Evolutionary conservation across 257 asterid species (phyloP), one percentile per base, ranked within the genome.

Genomic region (Lantana camara): DNA sequence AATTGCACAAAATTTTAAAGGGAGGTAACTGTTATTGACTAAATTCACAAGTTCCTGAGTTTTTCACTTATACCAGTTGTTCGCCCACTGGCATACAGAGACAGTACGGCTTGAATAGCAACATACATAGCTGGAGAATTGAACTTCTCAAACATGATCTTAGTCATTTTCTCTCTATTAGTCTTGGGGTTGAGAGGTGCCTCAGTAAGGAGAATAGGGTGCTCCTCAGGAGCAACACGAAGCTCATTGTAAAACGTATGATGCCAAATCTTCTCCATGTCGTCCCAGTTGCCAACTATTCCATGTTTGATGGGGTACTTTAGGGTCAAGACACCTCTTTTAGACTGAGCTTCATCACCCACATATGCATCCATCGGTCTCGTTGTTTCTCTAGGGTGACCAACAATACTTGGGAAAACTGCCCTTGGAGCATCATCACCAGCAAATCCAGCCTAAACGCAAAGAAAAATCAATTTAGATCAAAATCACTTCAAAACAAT

Each of bases 131-230:
- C 81, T 0, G 77, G 81, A 4, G 48, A 73, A 21, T 76, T 75
- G 60, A 74, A 74, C 7, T 75, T 74, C 53, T 74, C 79, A 22
- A 74, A 74, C 79, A 74, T 74, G 61, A 74, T 74, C 38, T 75
- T 76, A 0, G 87, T 78, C 88, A 82, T 82, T 64, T 82, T 82
- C 75, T 82, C 88, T 21, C 88, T 79, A 76, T 82, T 82, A 23
- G 88, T 85, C 83, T 82, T 82, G 42, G 88, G 88, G 48, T 82
- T 82, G 58, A 82, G 88, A 76, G 88, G 88, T 16, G 88, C 88
- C 75, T 82, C 85, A 5, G 87, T 75, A 77, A 77, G 63, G n/a
- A n/a, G n/a, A n/a, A n/a, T n/a, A n/a, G n/a, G n/a, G n/a, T n/a
- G n/a, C n/a, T n/a, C n/a, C n/a, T n/a, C n/a, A n/a, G n/a, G n/a